A percentile compares a stretch with the other conserved stretches of the same genome.
Evolutionary conservation across 1,284 basidiomycete genomes (phyloP).

Genomic region (Boletellus dicymbophilus): DNA sequence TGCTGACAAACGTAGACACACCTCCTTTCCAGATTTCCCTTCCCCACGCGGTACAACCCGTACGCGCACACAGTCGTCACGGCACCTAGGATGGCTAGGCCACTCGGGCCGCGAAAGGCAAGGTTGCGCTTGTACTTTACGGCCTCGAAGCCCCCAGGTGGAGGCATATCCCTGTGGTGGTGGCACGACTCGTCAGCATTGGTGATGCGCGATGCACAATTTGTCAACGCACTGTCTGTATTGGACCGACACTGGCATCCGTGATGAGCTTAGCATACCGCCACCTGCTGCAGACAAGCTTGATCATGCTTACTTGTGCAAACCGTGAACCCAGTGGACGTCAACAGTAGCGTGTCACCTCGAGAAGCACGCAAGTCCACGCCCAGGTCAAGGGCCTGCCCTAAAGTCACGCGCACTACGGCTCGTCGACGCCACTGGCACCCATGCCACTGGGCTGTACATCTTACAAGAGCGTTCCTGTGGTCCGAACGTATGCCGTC

Average conservation of each 20-base stretch:
- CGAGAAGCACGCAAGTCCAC: background rate
- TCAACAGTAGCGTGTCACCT: background rate
- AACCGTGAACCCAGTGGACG: background rate
- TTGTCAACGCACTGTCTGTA: slow-evolving; percentile 61
- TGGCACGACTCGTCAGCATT: slow-evolving; percentile 16
- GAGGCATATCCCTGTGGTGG: slow-evolving; percentile 88
- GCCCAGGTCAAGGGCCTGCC: background rate
- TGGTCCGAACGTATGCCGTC: slow-evolving; percentile 11
- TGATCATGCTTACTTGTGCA: background rate
- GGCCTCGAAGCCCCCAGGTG: slow-evolving; percentile 89
- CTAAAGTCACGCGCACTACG: background rate
- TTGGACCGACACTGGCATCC: slow-evolving; percentile 55
- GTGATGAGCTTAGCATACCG: background rate
- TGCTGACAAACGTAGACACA: too few relatives aligned
- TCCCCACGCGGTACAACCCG: slow-evolving; percentile 92
- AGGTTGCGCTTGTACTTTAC: slow-evolving; percentile 97
- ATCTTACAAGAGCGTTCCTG: slow-evolving; percentile 26
- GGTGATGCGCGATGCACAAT: slow-evolving; percentile 1
- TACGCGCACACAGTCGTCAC: slow-evolving; percentile 86
- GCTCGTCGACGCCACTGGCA: slow-evolving; percentile 10
- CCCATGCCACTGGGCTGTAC: slow-evolving; percentile 6
- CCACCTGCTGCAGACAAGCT: background rate
- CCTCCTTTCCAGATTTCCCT: slow-evolving; percentile 92
- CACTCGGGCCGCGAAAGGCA: slow-evolving; percentile 90
- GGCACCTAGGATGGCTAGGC: slow-evolving; percentile 83